Base-by-base conservation (phyloP, 352 stramenopile genomes). In the Phytopythium helicoides region DNA sequence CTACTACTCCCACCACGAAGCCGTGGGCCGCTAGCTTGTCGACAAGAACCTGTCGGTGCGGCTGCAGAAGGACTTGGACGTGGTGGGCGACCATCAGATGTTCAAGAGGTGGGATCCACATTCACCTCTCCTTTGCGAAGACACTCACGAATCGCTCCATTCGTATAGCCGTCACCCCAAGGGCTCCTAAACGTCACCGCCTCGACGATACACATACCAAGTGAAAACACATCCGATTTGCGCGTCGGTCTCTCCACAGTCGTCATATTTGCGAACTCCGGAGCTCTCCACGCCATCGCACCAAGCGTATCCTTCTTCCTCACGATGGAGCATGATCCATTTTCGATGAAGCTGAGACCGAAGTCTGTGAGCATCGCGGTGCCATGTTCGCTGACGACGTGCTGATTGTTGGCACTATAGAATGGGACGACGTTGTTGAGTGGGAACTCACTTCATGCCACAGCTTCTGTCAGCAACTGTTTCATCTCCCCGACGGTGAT, bases 51-150 rank as follows among this genome's bases (percentile, higher is more conserved):
- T 92, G 36, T 85, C 76, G 19, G 64, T 78, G n/a, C 83, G 84
- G 39, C 71, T 90, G 48, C 77, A 91, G 50, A 94, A 94, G 56
- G 85, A 94, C 44, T 66, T 94, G 21, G 85, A 94, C 59, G 82
- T 93, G 60, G 84, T 94, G 45, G 86, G 77, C 14, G 82, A 92
- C 42, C 65, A 81, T 50, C 69, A 68, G 40, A 90, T 77, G 31
- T 62, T 90, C 46, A 88, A 90, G 64, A 48, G 41, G 41, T 48
- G 22, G 0, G 40, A n/a, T n/a, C n/a, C n/a, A n/a, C n/a, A n/a
- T n/a, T n/a, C n/a, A n/a, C n/a, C n/a, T n/a, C n/a, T n/a, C n/a
- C n/a, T n/a, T n/a, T n/a, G n/a, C n/a, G n/a, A n/a, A n/a, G n/a
- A n/a, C n/a, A n/a, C n/a, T n/a, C n/a, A n/a, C n/a, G n/a, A n/a